Base-by-base conservation (phyloP, 1,139 yeast genomes). In the Sporopachydermia cereana region DNA sequence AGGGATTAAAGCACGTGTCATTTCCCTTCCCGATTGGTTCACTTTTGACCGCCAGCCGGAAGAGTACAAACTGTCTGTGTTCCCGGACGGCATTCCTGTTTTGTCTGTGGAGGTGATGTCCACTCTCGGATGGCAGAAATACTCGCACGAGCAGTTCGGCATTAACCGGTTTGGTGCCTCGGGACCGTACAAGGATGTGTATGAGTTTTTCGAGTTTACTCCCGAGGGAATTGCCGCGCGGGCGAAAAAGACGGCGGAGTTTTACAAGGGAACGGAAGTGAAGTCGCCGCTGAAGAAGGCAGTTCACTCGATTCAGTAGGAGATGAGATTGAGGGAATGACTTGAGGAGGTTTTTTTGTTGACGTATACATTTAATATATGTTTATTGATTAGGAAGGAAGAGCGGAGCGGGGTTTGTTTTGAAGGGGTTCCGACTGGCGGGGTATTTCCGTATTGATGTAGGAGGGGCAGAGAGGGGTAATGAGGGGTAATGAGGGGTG, bases 131-230 rank as follows among this genome's bases (percentile, higher is more conserved):
- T 93, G 98, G 99, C 73, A 81, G 59, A 84, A 82, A 69, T 93
- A 88, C 74, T 79, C 97, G 51, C 98, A 93, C 72, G 95, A 84
- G 72, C 95, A 88, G 67, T 85, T 91, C 61, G 96, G 97, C 67
- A 76, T 93, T 64, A 78, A 88, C 77, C 79, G 88, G 71, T 93
- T 91, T 63, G 99, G 99, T 76, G 95, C 93, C 54, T 88, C 97
- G 51, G 98, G 96, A 66, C 85, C 86, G 66, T 95, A 83, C 61
- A 69, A 71, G 50, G 86, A 84, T 51, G 76, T 91, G 50, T 93
- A 79, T 80, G 77, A 84, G 68, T 71, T 63, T 73, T 85, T 89
- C 57, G 96, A 77, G 54, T 91, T 93, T 74, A 89, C 95, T 47
- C 83, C 93, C 54, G 96, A 86, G 63, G 96, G 95, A 56, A 75